phyloP scores from a whole-genome alignment of 208 protist genomes.

The Kentomonas sorsogonicus region DNA sequence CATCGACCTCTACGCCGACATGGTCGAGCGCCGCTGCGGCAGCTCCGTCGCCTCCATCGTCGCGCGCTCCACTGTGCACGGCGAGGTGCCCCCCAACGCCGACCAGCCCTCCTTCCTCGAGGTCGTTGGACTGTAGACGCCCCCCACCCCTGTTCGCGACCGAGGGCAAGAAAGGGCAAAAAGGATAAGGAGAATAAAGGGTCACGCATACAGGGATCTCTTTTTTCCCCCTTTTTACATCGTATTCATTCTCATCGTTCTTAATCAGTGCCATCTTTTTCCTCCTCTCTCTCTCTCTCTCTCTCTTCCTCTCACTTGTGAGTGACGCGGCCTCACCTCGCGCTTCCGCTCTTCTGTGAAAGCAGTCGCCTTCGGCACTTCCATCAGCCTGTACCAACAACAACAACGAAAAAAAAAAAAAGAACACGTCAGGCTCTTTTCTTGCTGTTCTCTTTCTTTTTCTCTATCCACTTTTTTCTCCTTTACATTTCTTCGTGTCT shows the following conservation, averaged over 20 bases:
- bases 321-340: neutral
- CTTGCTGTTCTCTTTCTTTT: slow-evolving; percentile 11
- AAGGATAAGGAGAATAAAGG: neutral
- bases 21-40: slow-evolving; percentile 53
- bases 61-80: slow-evolving; percentile 43
- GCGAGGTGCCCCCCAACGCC: slow-evolving; percentile 30
- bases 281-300: neutral
- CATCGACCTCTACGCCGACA: slow-evolving; percentile 48
- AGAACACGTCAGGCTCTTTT: neutral
- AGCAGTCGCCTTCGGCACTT: neutral
- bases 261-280: neutral
- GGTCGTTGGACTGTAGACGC: slow-evolving; percentile 23
- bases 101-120: slow-evolving; percentile 39
- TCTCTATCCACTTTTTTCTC: neutral
- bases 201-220: neutral
- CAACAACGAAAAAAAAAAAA: neutral
- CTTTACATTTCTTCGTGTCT: neutral
- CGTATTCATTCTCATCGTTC: neutral
- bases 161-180: neutral
- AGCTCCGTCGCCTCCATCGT: slow-evolving; percentile 46
- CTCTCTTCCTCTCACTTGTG: neutral
- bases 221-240: neutral
- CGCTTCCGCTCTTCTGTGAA: slow-evolving; percentile 5
- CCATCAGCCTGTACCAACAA: neutral
- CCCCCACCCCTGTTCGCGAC: neutral